Evolutionary conservation across 2,329 filamentous ascomycete species (phyloP).

Genomic region (Ophiostoma quercus): DNA sequence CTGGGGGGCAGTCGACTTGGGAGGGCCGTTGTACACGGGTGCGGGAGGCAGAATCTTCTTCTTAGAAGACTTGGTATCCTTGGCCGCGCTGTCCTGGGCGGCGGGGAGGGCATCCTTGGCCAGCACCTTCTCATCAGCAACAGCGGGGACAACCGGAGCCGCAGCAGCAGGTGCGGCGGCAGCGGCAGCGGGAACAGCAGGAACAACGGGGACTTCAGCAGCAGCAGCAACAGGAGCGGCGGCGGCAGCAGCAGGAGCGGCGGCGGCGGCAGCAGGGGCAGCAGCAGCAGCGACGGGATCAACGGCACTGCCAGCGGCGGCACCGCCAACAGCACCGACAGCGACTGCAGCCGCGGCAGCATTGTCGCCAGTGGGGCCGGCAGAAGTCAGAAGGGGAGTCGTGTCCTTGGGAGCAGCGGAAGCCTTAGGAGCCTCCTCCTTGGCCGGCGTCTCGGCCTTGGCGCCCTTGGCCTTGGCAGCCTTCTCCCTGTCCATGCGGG

Average conservation of each 20-base stretch:
- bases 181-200: not conserved
- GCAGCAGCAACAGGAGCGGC: constrained; percentile 5
- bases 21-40: constrained; percentile 37
- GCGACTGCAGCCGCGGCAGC: not conserved
- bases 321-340: not conserved
- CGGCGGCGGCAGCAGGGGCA: not conserved
- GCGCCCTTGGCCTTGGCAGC: constrained; percentile 16
- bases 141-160: constrained; percentile 12
- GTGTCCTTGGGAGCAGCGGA: not conserved
- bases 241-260: not conserved
- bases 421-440: constrained; percentile 17
- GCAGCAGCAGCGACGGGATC: not conserved
- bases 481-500: constrained; percentile 17
- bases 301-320: no score
- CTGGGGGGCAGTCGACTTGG: constrained; percentile 51
- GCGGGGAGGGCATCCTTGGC: constrained; percentile 26
- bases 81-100: constrained; percentile 20
- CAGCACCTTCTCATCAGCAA: constrained; percentile 21
- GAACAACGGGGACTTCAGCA: not conserved
- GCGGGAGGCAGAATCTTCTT: constrained; percentile 26
- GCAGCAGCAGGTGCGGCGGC: not conserved
- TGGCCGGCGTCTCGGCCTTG: constrained; percentile 32
- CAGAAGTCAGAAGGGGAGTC: not conserved
- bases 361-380: not conserved
- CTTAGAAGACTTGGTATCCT: constrained; percentile 25